Evolutionary conservation across 371 early-diverging fungal species (phyloP), one percentile per base, ranked within the genome.

Genomic region (Gilbertella persicaria): DNA sequence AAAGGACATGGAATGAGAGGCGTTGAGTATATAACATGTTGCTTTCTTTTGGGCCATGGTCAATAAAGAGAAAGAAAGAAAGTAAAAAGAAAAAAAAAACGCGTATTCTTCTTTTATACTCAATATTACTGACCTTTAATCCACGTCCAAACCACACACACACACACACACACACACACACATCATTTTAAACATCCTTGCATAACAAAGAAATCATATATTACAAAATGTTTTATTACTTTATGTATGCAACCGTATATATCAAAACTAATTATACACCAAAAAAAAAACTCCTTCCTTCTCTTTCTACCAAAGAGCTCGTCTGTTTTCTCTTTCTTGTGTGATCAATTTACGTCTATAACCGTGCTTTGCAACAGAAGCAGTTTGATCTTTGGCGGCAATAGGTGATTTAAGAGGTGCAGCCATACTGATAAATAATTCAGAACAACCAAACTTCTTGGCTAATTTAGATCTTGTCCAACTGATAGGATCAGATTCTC

Each of bases 21-120:
- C 77, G 59, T 89, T 86, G 24, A 89, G 53, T 40, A 87, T 61
- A 52, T 74, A 82, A 19, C 74, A 60, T 2, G 89, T 86, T 24
- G 84, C 87, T 53, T 73, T 80, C 48, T 84, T 88, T 58, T 58
- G 56, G 38, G 82, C 75, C 83, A 84, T 83, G 35, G 16, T 48
- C 10, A 49, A 26, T 19, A 16, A 42, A 44, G 14, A 36, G 19
- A 36, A 36, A 53, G 28, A 25, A 39, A 16, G 20, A 30, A 51
- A 21, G 28, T 9, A 28, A 28, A 28, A 28, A 28, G 28, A 28
- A 28, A 28, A 28, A 28, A 28, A 28, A 28, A 28, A 9, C 28
- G 9, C 4, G 28, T 5, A 28, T 28, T 4, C 5, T 33, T 33
- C 12, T 10, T 33, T 13, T 33, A 33, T 6, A 33, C 13, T n/a